A percentile compares a stretch with the other conserved stretches of the same genome.
Conservation (phyloP, 202 grass and related monocot species). For the Miscanthus sacchariflorus region DNA sequence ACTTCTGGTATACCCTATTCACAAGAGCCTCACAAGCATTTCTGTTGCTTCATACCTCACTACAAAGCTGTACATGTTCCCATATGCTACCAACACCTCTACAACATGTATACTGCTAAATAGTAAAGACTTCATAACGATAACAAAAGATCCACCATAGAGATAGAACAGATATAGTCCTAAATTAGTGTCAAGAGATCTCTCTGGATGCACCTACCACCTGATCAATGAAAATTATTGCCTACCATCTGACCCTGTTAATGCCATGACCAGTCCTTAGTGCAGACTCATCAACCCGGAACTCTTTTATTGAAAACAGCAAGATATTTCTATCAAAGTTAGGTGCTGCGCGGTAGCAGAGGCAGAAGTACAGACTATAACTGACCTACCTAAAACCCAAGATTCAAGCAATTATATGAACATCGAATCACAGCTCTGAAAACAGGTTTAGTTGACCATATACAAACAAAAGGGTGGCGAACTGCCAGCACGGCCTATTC, state of each 20-base stretch:
- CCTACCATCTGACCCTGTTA: slow-evolving; percentile 29
- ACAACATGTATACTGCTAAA: slow-evolving; percentile 15
- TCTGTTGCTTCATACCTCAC: slow-evolving; percentile 11
- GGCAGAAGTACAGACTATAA: slow-evolving; percentile 24
- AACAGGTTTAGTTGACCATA: neutral
- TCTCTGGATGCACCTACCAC: slow-evolving; percentile 31
- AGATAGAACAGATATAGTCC: neutral
- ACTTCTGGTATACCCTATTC: slow-evolving; percentile 19
- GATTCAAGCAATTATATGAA: slow-evolving; percentile 34
- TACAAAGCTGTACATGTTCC: slow-evolving; percentile 25
- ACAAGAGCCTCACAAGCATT: slow-evolving; percentile 29
- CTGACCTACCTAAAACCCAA: slow-evolving; percentile 16
- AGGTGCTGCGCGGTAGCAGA: neutral
- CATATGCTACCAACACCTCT: slow-evolving; percentile 9
- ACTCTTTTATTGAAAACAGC: slow-evolving; percentile 5
- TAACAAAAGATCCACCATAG: neutral
- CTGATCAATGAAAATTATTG: neutral
- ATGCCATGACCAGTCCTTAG: slow-evolving; percentile 27
- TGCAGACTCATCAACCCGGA: neutral
- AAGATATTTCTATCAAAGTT: slow-evolving; percentile 16
- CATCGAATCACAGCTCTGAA: slow-evolving; percentile 10
- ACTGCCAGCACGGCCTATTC: neutral
- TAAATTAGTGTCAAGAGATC: slow-evolving; percentile 19
- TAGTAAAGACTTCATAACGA: neutral
- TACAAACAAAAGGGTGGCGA: neutral